phyloP scores from a whole-genome alignment of 768 basidiomycete species.

The Lentinula edodes region DNA sequence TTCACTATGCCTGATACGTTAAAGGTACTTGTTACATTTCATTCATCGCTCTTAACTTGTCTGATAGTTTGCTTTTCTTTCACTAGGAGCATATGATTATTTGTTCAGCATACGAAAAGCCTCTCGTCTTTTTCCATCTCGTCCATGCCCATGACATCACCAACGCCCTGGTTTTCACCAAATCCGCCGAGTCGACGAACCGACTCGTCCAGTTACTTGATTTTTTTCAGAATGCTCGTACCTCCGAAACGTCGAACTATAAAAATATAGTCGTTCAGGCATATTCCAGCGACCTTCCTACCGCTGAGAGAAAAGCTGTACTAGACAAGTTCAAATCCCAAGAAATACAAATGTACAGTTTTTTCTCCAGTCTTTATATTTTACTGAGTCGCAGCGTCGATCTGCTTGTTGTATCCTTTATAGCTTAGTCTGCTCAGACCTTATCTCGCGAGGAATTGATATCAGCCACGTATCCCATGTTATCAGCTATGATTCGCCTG shows the following conservation, averaged over 20 bases:
- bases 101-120: constrained; percentile 74
- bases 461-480: constrained; percentile 91
- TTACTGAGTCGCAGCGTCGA: too few relatives aligned
- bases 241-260: constrained; percentile 14
- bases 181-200: constrained; percentile 85
- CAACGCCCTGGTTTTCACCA: constrained; percentile 92
- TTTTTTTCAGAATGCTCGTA: constrained; percentile 61
- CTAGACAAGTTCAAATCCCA: constrained; percentile 78
- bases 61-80: neutral
- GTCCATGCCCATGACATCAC: constrained; percentile 54
- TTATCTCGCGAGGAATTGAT: constrained; percentile 94
- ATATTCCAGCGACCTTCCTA: constrained; percentile 83
- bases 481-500: constrained; percentile 90
- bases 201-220: constrained; percentile 79
- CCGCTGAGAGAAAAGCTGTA: constrained; percentile 67
- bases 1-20: constrained; percentile 80
- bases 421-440: constrained; percentile 93
- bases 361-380: neutral
- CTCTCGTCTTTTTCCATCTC: constrained; percentile 85
- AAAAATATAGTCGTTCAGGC: constrained; percentile 45
- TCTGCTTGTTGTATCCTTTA: neutral
- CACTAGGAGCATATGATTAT: constrained; percentile 83
- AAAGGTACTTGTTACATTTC: constrained; percentile 34
- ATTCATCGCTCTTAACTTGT: neutral
- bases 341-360: constrained; percentile 73